These are phyloP conservation scores for Suhomyces bolitotheri DNA, from an alignment of 1,139 yeast genomes.

Conservation along the genomic window DNA sequence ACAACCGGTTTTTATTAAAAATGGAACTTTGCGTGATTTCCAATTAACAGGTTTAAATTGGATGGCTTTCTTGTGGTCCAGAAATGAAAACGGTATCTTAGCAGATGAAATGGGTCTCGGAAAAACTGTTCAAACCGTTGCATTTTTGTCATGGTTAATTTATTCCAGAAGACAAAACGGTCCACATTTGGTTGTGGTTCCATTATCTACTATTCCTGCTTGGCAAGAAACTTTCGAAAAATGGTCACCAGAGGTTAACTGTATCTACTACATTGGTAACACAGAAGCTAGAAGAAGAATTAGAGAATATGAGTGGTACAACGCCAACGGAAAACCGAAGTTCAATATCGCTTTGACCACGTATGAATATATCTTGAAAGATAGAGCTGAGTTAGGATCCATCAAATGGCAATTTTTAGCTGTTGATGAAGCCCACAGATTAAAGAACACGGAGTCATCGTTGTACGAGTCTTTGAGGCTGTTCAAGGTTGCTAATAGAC, in stretches of 20 bases:
- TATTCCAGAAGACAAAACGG: slow-evolving; percentile 96
- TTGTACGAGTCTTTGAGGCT: slow-evolving; percentile 82
- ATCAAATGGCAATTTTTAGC: slow-evolving; percentile 96
- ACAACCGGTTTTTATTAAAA: slow-evolving; percentile 89
- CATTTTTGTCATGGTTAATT: slow-evolving; percentile 90
- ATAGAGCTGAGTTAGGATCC: slow-evolving; percentile 72
- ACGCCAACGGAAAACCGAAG: slow-evolving; percentile 59
- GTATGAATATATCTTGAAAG: slow-evolving; percentile 92
- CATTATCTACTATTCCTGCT: slow-evolving; percentile 93
- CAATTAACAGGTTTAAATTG: slow-evolving; percentile 97
- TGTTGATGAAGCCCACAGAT: slow-evolving; percentile 97
- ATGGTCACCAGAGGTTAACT: slow-evolving; percentile 97
- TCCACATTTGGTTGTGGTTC: slow-evolving; percentile 95
- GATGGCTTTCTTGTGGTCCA: slow-evolving; percentile 99
- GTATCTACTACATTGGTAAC: slow-evolving; percentile 90
- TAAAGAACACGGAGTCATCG: slow-evolving; percentile 92
- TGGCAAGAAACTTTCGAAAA: slow-evolving; percentile 99
- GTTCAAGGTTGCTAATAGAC: slow-evolving; percentile 79
- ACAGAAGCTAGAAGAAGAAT: slow-evolving; percentile 80
- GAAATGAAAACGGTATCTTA: slow-evolving; percentile 94
- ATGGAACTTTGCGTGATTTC: slow-evolving; percentile 93
- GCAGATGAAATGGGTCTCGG: slow-evolving; percentile 99
- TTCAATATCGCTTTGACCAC: slow-evolving; percentile 90
- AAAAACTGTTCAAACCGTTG: slow-evolving; percentile 95
- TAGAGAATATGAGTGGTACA: slow-evolving; percentile 81